Conservation (phyloP, 2,329 filamentous ascomycete genomes). For the Sporothrix luriei region DNA sequence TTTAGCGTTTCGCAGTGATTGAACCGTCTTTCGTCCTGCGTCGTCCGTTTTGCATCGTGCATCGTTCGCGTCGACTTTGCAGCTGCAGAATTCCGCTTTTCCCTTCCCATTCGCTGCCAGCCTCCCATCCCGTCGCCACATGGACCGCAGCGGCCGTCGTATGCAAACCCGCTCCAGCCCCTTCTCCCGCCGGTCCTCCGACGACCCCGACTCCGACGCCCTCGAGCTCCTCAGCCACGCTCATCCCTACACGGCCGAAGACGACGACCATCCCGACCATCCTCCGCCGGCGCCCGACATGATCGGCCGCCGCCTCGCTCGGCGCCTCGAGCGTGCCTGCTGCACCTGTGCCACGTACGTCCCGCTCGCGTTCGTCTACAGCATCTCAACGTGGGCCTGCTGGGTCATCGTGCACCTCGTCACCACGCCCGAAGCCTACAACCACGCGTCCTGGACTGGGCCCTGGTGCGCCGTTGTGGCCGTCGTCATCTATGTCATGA, state of each 20-base stretch:
- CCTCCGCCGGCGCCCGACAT: conserved; percentile 32
- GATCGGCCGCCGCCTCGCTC: conserved; percentile 65
- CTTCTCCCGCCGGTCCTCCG: neutral
- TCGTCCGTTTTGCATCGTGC: neutral
- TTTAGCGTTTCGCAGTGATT: conserved; percentile 19
- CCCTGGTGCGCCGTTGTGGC: conserved; percentile 59
- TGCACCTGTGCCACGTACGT: conserved; percentile 79
- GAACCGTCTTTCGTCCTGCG: neutral
- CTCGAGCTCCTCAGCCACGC: conserved; percentile 18
- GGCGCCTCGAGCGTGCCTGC: conserved; percentile 78
- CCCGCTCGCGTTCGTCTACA: conserved; percentile 86
- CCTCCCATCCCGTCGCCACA: neutral
- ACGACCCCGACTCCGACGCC: neutral
- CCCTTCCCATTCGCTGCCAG: neutral
- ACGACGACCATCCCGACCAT: conserved; percentile 14
- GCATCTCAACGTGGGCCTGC: conserved; percentile 89
- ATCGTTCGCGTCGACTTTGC: neutral
- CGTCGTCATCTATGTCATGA: conserved; percentile 71
- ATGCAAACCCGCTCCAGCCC: neutral
- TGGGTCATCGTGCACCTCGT: conserved; percentile 82
- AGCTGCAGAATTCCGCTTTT: neutral
- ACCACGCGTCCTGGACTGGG: conserved; percentile 27
- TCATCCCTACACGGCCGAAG: neutral
- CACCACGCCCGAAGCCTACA: conserved; percentile 53
- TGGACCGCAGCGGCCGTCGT: conserved; percentile 17